Conservation (phyloP, 2,329 filamentous ascomycete species). For the Herpotrichia juniperi region DNA sequence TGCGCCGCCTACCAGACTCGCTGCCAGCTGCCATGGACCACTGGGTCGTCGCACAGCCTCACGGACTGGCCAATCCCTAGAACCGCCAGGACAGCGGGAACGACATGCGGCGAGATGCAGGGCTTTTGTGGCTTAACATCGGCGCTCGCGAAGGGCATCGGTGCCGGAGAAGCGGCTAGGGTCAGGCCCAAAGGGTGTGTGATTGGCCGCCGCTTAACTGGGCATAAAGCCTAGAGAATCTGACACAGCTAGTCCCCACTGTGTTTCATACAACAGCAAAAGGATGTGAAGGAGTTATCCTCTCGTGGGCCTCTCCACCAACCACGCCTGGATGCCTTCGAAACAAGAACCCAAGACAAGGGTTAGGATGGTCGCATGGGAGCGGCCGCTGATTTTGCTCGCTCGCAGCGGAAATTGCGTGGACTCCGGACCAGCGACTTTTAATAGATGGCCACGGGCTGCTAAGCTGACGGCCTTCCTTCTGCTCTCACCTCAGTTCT, state of each 20-base stretch:
- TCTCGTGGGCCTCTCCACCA: slow-evolving; percentile 26
- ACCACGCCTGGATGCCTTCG: slow-evolving; percentile 22
- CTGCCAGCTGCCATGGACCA: slow-evolving; percentile 3
- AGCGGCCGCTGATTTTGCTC: slow-evolving; percentile 24
- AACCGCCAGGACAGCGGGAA: slow-evolving; percentile 8
- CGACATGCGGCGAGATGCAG: slow-evolving; percentile 21
- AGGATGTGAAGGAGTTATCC: slow-evolving; percentile 21
- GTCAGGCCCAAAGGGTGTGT: slow-evolving; percentile 25
- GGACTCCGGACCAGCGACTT: slow-evolving; percentile 26
- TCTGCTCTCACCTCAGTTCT: slow-evolving; percentile 32
- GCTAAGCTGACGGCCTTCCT: slow-evolving; percentile 10
- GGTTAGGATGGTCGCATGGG: slow-evolving; percentile 26
- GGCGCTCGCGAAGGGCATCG: slow-evolving; percentile 14
- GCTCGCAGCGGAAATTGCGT: slow-evolving; percentile 32
- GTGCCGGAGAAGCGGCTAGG: slow-evolving; percentile 27
- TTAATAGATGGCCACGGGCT: slow-evolving; percentile 21
- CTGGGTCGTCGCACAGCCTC: slow-evolving; percentile 24
- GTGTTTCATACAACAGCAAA: slow-evolving; percentile 41
- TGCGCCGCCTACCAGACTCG: slow-evolving; percentile 5
- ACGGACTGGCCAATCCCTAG: slow-evolving; percentile 12
- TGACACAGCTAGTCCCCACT: slow-evolving; percentile 44
- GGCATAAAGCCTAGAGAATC: slow-evolving; percentile 28
- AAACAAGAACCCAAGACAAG: slow-evolving; percentile 30
- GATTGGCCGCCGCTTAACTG: slow-evolving; percentile 25
- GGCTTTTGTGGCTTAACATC: slow-evolving; percentile 31